Percentiles rank a stretch among this genome's conserved stretches.
Evolutionary conservation across 768 basidiomycete species (phyloP).

Genomic region (Tricholoma terreum): DNA sequence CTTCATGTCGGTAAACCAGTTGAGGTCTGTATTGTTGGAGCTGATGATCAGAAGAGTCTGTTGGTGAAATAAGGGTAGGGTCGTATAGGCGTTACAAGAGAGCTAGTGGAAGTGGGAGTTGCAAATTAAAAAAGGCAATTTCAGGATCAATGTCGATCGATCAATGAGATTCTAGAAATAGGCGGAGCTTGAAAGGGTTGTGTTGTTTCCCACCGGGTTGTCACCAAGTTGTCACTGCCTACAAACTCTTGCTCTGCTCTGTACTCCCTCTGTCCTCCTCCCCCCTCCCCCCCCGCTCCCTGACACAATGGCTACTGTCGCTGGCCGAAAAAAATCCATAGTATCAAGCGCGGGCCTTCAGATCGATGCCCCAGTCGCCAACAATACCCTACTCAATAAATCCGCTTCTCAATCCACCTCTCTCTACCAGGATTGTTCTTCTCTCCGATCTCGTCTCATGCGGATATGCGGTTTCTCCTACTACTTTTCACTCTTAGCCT

Average conservation of each 20-base stretch:
- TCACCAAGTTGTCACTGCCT: slow-evolving; percentile 15
- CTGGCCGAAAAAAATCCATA: slow-evolving; percentile 80
- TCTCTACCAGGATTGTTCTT: slow-evolving; percentile 89
- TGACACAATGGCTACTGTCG: slow-evolving; percentile 47
- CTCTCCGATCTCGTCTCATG: slow-evolving; percentile 71
- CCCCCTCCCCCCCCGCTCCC: slow-evolving; percentile 15
- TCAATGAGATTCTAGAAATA: slow-evolving; percentile 14
- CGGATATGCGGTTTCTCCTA: slow-evolving; percentile 71
- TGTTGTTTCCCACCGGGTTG: neutral
- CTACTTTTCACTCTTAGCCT: slow-evolving; percentile 61
- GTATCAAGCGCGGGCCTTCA: slow-evolving; percentile 59
- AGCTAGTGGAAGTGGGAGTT: too few relatives aligned
- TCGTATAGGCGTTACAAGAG: too few relatives aligned
- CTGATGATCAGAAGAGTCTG: too few relatives aligned
- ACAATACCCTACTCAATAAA: slow-evolving; percentile 89
- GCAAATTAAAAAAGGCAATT: neutral
- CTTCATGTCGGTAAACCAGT: too few relatives aligned
- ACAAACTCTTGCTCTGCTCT: slow-evolving; percentile 4
- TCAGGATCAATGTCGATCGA: neutral
- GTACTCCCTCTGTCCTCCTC: slow-evolving; percentile 16
- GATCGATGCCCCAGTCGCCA: slow-evolving; percentile 72
- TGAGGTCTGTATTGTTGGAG: too few relatives aligned
- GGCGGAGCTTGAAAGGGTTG: slow-evolving; percentile 23
- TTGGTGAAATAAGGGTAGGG: too few relatives aligned
- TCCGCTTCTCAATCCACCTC: slow-evolving; percentile 83